These are phyloP conservation scores for Talinum fruticosum DNA, from an alignment of 148 eudicot species.

Conservation along the genomic window DNA sequence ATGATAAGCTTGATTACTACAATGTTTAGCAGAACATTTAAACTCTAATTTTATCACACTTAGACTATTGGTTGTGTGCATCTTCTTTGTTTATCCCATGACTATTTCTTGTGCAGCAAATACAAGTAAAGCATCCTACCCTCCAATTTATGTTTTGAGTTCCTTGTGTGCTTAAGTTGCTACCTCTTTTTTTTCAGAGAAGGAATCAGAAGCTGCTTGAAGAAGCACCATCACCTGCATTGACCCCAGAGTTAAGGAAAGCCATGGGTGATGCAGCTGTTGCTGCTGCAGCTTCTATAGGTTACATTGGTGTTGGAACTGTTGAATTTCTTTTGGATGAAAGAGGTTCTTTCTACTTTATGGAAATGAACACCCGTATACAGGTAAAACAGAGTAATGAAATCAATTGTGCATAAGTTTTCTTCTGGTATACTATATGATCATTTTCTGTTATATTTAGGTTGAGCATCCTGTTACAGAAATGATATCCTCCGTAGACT, in stretches of 20 bases:
- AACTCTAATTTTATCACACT: too few species aligned
- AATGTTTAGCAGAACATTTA: too few species aligned
- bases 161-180: background rate
- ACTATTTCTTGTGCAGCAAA: too few species aligned
- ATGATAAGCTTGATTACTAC: too few species aligned
- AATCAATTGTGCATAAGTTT: background rate
- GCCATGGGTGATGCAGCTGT: conserved; percentile 99
- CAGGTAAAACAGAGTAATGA: conserved; percentile 49
- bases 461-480: conserved; percentile 99
- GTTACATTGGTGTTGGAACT: conserved; percentile 94
- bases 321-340: conserved; percentile 95
- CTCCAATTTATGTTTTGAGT: background rate
- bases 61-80: too few species aligned
- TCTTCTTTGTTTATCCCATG: too few species aligned
- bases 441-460: conserved; percentile 33
- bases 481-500: conserved; percentile 94
- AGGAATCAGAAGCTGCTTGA: conserved; percentile 96
- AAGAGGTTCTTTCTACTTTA: conserved; percentile 90
- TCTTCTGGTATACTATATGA: too few species aligned
- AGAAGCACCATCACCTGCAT: conserved; percentile 98
- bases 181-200: conserved; percentile 51
- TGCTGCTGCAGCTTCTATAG: conserved; percentile 95
- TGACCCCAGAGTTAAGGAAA: conserved; percentile 80
- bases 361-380: conserved; percentile 97
- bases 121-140: too few species aligned